Evolutionary conservation across 768 basidiomycete species (phyloP), one percentile per base, ranked within the genome.

Genomic region (Macrolepiota dolichaula): DNA sequence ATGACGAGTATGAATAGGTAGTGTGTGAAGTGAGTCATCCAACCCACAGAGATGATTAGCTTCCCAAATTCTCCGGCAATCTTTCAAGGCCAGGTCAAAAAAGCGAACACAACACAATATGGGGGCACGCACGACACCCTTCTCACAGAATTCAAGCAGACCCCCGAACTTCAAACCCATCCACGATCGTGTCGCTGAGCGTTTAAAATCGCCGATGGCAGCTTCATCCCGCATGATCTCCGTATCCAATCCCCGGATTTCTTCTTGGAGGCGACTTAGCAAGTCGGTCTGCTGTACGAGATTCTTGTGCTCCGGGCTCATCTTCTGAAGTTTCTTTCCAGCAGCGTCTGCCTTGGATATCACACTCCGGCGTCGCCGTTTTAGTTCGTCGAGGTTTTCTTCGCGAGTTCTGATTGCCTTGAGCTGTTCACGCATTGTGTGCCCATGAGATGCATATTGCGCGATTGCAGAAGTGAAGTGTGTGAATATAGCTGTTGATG

Each of bases 91-190:
- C 17, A 10, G 25, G 36, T 11, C 50, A 25, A 59, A 55, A 61
- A 25, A 29, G 24, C 51, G 12, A 25, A 27, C 37, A 4, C 22
- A n/a, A n/a, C 2, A 29, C 22, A 51, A 36, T 29, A 19, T 57
- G 56, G 5, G 17, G 44, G 47, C 3, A 73, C 82, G 40, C 46
- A 86, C 81, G 42, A 69, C 75, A 58, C 92, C 89, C 73, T 92
- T 96, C 75, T 95, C 91, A 56, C 88, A 89, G 59, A 85, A 86
- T 72, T 97, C 95, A 49, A 87, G 72, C 47, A 96, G 73, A 5
- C 92, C 94, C 24, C 92, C 93, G 69, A 96, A 95, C 76, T 96
- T 96, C 67, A 92, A 74, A 0, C 84, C 83, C 83, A 96, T 85
- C 76, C 87, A 91, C 46, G 81, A 77, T 63, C 83, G 85, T 2